phyloP scores from a whole-genome alignment of 305 asterid species.

The Rubia peregrina region DNA sequence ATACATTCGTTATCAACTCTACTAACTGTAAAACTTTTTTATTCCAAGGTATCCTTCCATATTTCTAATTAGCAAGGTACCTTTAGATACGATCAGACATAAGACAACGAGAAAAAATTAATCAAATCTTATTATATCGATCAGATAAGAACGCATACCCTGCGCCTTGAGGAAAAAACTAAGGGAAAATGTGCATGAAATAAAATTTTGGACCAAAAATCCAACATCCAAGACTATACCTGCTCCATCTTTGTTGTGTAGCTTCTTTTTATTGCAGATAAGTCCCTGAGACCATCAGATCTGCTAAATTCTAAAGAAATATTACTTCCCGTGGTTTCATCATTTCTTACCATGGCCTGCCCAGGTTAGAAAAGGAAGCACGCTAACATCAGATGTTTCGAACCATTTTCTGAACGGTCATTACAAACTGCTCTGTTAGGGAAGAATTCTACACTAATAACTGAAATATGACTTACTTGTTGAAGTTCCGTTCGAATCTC shows the following conservation, averaged over 20 bases:
- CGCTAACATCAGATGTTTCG: background rate
- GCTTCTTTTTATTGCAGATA: conserved; percentile 33
- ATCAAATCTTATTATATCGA: no score
- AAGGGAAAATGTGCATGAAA: background rate
- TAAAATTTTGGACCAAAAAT: background rate
- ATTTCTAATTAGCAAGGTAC: background rate
- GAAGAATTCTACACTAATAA: background rate
- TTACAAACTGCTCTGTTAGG: background rate
- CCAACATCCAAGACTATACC: conserved; percentile 31
- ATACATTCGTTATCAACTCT: background rate
- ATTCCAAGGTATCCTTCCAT: background rate
- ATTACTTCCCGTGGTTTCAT: conserved; percentile 24
- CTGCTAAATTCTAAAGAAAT: conserved; percentile 33
- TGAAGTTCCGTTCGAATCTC: conserved; percentile 74
- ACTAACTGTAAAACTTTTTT: background rate
- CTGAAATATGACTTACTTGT: conserved; percentile 40
- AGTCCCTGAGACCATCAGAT: conserved; percentile 23
- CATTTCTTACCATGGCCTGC: conserved; percentile 46
- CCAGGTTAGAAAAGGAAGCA: conserved; percentile 7
- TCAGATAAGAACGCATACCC: no score
- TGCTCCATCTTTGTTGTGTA: conserved; percentile 49
- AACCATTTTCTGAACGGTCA: background rate
- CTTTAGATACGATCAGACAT: no score
- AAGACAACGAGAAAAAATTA: no score
- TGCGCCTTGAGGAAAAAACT: no score